phyloP scores from a whole-genome alignment of 768 basidiomycete species.

The Suillus bovinus region DNA sequence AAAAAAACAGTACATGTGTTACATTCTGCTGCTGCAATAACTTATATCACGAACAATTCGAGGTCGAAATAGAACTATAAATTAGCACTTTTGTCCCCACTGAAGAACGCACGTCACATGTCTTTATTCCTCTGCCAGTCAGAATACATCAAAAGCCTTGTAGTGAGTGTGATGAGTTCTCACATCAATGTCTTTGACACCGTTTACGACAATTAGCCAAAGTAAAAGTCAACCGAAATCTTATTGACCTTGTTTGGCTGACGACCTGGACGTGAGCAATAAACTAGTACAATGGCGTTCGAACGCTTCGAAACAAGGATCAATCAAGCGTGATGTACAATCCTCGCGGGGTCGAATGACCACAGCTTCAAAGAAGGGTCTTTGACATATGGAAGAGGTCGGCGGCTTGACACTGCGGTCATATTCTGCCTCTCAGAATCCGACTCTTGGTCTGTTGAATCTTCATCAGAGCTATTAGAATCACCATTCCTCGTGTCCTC shows the following conservation, averaged over 20 bases:
- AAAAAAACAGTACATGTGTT: no score
- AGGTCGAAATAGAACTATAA: no score
- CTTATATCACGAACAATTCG: no score
- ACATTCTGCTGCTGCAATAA: no score
- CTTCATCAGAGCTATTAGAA: background rate
- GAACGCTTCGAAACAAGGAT: background rate
- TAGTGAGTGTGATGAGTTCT: background rate
- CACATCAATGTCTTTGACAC: background rate
- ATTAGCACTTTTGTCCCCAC: no score
- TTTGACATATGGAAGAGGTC: constrained; percentile 19
- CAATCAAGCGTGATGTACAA: background rate
- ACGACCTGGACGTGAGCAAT: background rate
- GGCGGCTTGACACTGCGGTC: constrained; percentile 14
- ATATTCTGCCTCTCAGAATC: constrained; percentile 13
- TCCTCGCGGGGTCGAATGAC: constrained; percentile 11
- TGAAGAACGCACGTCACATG: no score
- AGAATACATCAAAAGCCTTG: no score
- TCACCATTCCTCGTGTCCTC: background rate
- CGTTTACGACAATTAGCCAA: background rate
- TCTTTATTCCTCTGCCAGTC: no score
- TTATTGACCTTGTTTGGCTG: no score
- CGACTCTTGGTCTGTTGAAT: constrained; percentile 16
- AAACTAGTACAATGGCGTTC: background rate
- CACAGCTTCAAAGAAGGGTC: constrained; percentile 32
- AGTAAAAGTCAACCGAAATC: no score